Percentiles rank a stretch among this genome's conserved stretches.
phyloP scores from a whole-genome alignment of 306 rosid species.

The Acacia confusa region DNA sequence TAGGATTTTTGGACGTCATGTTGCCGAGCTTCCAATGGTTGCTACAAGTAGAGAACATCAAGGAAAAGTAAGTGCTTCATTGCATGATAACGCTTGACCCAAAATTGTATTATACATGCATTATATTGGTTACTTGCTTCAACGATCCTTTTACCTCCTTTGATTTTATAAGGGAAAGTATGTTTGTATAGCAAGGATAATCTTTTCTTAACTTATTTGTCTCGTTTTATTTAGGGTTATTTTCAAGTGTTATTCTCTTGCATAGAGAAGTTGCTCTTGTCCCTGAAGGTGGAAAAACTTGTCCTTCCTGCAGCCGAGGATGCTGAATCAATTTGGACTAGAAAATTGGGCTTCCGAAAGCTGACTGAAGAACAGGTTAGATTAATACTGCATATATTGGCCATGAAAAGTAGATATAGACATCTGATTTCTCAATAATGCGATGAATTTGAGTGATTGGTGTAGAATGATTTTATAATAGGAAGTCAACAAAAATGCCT shows the following conservation, averaged over 20 bases:
- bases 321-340: conserved; percentile 97
- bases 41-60: conserved; percentile 96
- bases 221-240: conserved; percentile 63
- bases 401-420: not conserved
- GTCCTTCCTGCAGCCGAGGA: conserved; percentile 99
- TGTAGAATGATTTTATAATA: not conserved
- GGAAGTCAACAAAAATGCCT: not conserved
- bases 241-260: conserved; percentile 91
- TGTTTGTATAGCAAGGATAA: conserved; percentile 12
- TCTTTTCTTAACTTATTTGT: conserved; percentile 8
- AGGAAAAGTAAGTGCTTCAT: conserved; percentile 69
- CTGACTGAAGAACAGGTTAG: conserved; percentile 91
- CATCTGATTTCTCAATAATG: not conserved
- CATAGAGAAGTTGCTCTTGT: conserved; percentile 74
- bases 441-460: conserved; percentile 4
- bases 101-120: conserved; percentile 11
- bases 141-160: not conserved
- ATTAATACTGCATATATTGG: conserved; percentile 20
- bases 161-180: conserved; percentile 1
- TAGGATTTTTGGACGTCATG: conserved; percentile 83
- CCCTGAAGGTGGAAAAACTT: conserved; percentile 85
- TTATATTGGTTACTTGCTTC: not conserved
- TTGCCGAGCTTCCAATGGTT: conserved; percentile 98
- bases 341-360: conserved; percentile 82
- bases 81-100: not conserved